Conservation (phyloP, 306 rosid species). For the Vicia villosa region DNA sequence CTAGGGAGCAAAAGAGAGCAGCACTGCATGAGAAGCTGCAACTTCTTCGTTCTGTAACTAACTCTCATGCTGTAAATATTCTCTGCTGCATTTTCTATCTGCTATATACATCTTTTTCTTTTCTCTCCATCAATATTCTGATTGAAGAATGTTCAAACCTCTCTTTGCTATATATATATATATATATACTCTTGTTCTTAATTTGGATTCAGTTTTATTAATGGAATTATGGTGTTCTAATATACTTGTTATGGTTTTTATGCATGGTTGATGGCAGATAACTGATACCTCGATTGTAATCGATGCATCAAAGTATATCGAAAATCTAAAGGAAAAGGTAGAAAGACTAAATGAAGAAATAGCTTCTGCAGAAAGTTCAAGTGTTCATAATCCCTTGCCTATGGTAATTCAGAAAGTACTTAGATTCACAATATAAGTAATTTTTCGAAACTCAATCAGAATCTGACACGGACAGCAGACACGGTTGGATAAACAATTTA, state of each 20-base stretch:
- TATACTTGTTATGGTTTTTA: not conserved
- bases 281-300: constrained; percentile 73
- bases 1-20: constrained; percentile 88
- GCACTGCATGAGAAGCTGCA: constrained; percentile 93
- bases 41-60: constrained; percentile 93
- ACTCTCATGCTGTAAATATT: constrained; percentile 91
- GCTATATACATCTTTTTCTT: too few relatives aligned
- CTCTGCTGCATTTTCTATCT: constrained; percentile 39
- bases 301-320: constrained; percentile 90
- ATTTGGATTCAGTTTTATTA: constrained; percentile 20
- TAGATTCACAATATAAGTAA: too few relatives aligned
- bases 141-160: constrained; percentile 28
- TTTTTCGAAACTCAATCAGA: not conserved
- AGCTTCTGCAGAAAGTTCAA: constrained; percentile 60
- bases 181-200: not conserved
- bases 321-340: constrained; percentile 81
- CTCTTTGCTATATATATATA: not conserved
- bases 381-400: constrained; percentile 57
- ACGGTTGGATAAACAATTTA: not conserved
- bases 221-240: constrained; percentile 6
- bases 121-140: constrained; percentile 33
- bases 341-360: constrained; percentile 78
- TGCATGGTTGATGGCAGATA: constrained; percentile 55
- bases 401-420: constrained; percentile 48
- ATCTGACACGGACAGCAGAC: not conserved